Percentiles rank a stretch among this genome's conserved stretches.
phyloP scores from a whole-genome alignment of 2,329 filamentous ascomycete species.

The Chaetomiaceae sp. region DNA sequence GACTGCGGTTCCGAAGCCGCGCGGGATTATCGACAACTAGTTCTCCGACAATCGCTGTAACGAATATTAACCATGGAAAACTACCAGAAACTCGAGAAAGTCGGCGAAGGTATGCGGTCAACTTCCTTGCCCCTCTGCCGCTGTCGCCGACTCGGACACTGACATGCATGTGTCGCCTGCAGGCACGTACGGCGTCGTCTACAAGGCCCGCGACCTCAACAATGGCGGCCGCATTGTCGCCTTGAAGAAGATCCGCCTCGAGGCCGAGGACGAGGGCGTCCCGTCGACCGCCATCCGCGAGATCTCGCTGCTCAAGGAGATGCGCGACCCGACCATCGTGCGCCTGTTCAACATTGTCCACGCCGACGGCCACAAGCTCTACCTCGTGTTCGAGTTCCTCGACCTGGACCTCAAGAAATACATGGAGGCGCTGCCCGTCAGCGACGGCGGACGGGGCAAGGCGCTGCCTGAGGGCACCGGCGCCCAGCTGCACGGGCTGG shows the following conservation, averaged over 20 bases:
- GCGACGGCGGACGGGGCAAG: conserved; percentile 76
- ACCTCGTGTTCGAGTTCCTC: conserved; percentile 84
- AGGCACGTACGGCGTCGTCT: conserved; percentile 90
- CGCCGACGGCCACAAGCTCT: conserved; percentile 86
- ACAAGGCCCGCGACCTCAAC: conserved; percentile 80
- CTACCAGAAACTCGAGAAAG: conserved; percentile 90
- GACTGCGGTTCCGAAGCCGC: not conserved
- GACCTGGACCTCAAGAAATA: conserved; percentile 89
- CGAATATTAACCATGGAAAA: conserved; percentile 63
- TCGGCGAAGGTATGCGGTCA: conserved; percentile 68
- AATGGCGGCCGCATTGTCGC: conserved; percentile 78
- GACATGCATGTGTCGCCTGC: not conserved
- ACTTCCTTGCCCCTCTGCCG: not conserved
- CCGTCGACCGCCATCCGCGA: conserved; percentile 87
- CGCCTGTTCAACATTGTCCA: conserved; percentile 83
- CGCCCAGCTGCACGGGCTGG: conserved; percentile 58
- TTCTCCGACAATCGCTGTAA: not conserved
- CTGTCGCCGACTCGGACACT: not conserved
- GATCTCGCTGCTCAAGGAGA: conserved; percentile 87
- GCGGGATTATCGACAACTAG: not conserved
- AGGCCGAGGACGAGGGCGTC: conserved; percentile 87
- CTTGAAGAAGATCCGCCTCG: conserved; percentile 87
- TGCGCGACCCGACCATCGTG: conserved; percentile 85
- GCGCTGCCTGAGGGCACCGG: conserved; percentile 70
- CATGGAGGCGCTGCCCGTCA: conserved; percentile 81